A percentile compares a stretch with the other conserved stretches of the same genome.
phyloP scores from a whole-genome alignment of 345 rosid species.

The Citrus reticulata region DNA sequence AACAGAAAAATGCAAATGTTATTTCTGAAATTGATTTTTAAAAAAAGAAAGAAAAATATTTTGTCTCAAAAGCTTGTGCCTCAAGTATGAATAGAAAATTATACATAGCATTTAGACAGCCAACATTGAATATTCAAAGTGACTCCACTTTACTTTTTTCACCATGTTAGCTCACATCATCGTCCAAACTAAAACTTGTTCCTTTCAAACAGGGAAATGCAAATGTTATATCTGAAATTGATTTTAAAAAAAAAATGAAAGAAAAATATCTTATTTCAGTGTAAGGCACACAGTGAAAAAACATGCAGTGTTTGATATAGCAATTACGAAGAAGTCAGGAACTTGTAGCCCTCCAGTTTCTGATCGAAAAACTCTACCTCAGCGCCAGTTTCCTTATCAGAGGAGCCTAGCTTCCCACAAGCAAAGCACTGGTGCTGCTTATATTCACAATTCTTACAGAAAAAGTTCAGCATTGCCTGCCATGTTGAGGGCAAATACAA shows the following conservation, averaged over 20 bases:
- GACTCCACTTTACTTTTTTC: neutral
- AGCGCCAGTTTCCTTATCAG: constrained; percentile 58
- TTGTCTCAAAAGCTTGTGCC: neutral
- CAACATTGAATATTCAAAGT: neutral
- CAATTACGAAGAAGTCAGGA: neutral
- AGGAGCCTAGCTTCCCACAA: constrained; percentile 80
- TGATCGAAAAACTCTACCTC: constrained; percentile 50
- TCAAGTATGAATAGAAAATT: neutral
- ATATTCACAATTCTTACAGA: constrained; percentile 69
- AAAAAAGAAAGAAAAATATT: neutral
- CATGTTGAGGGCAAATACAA: constrained; percentile 9
- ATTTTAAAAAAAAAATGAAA: neutral
- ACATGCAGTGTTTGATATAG: neutral
- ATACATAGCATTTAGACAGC: neutral
- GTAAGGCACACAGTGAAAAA: neutral
- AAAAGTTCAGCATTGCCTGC: constrained; percentile 59
- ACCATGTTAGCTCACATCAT: neutral
- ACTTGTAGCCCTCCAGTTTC: neutral
- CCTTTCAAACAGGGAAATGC: neutral
- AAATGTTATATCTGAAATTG: neutral
- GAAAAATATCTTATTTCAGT: neutral
- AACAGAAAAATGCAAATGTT: neutral
- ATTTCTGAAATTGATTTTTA: neutral
- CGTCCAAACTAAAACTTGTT: neutral
- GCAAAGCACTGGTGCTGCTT: constrained; percentile 79